phyloP scores from a whole-genome alignment of 176 grass and related monocot species.

The Areca catechu region DNA sequence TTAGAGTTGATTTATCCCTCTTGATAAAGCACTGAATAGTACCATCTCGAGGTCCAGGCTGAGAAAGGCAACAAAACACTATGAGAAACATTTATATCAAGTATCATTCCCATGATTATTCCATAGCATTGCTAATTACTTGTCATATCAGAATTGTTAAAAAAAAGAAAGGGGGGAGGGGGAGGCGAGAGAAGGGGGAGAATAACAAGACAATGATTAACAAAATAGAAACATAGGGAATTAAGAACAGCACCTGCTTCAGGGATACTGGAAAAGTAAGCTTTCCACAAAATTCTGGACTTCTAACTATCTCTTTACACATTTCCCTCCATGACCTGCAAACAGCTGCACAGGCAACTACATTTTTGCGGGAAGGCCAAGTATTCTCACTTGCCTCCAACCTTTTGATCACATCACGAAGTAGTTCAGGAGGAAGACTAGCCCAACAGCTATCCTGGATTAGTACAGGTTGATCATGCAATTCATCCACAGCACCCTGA shows the following conservation, averaged over 20 bases:
- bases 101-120: conserved; percentile 6
- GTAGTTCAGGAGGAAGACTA: conserved; percentile 55
- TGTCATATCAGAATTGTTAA: background rate
- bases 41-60: conserved; percentile 18
- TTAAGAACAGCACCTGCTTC: conserved; percentile 36
- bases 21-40: conserved; percentile 22
- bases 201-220: background rate
- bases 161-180: background rate
- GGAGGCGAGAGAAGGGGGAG: too few relatives aligned
- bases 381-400: conserved; percentile 52
- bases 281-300: conserved; percentile 45
- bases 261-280: conserved; percentile 63
- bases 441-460: conserved; percentile 52
- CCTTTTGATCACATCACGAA: conserved; percentile 60
- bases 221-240: conserved; percentile 2
- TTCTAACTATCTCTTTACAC: conserved; percentile 57
- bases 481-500: conserved; percentile 57
- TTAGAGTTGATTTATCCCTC: conserved; percentile 19
- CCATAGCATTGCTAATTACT: background rate
- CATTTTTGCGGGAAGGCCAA: conserved; percentile 54
- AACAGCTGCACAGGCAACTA: conserved; percentile 56
- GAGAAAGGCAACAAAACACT: conserved; percentile 9
- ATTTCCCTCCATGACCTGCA: conserved; percentile 72
- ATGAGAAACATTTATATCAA: conserved; percentile 19
- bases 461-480: conserved; percentile 36